These are phyloP conservation scores for Talaromyces trachyspermus DNA, from an alignment of 495 filamentous ascomycete genomes.

Conservation along the genomic window DNA sequence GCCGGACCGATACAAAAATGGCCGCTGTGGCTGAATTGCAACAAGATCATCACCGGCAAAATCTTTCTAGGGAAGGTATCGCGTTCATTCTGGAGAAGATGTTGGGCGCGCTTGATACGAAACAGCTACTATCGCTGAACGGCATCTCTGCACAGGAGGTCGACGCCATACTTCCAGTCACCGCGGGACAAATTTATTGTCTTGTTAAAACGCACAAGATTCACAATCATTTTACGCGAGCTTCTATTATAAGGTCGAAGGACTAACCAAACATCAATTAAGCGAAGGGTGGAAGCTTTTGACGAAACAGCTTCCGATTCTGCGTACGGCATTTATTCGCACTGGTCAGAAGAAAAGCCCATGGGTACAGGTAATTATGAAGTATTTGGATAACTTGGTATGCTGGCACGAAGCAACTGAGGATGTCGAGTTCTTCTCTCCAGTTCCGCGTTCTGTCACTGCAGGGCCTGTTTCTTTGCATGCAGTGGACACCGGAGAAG, in stretches of 20 bases:
- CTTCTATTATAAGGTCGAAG: constrained; percentile 21
- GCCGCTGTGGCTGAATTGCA: constrained; percentile 12
- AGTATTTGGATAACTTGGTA: constrained; percentile 14
- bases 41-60: neutral
- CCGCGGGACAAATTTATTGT: constrained; percentile 28
- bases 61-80: constrained; percentile 2
- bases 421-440: neutral
- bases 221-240: constrained; percentile 23
- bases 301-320: constrained; percentile 15
- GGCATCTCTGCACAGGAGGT: constrained; percentile 14
- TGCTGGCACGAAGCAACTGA: constrained; percentile 18
- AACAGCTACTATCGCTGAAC: constrained; percentile 12
- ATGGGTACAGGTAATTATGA: constrained; percentile 22
- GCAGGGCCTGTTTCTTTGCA: constrained; percentile 19
- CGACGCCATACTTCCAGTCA: constrained; percentile 18
- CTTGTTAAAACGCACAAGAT: constrained; percentile 23
- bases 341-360: constrained; percentile 12
- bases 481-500: constrained; percentile 17
- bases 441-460: constrained; percentile 11
- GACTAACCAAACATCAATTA: constrained; percentile 12
- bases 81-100: constrained; percentile 12
- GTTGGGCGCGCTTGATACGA: constrained; percentile 14
- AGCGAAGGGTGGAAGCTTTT: constrained; percentile 21
- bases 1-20: constrained; percentile 28
- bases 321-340: constrained; percentile 26